Evolutionary conservation across 371 early-diverging fungal species (phyloP).

Genomic region (Gilbertella persicaria): DNA sequence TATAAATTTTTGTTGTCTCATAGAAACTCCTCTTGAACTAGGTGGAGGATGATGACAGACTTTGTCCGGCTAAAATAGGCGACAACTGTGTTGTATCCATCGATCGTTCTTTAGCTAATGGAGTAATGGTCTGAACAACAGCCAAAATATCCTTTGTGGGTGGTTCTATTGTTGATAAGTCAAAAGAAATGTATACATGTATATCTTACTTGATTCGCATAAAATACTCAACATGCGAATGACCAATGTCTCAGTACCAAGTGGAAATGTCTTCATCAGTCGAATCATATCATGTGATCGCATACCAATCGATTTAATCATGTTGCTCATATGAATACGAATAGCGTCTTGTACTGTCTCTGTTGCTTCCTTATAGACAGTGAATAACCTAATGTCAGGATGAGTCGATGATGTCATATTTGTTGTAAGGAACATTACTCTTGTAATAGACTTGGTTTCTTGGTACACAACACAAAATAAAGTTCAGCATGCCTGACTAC

Average conservation of each 20-base stretch:
- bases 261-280: conserved; percentile 68
- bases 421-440: conserved; percentile 30
- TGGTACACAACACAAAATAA: conserved; percentile 44
- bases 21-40: conserved; percentile 6
- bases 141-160: conserved; percentile 30
- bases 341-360: conserved; percentile 62
- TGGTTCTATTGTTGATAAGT: conserved; percentile 14
- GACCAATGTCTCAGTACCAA: conserved; percentile 74
- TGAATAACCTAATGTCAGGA: conserved; percentile 52
- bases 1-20: neutral
- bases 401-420: conserved; percentile 9
- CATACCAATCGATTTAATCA: conserved; percentile 74
- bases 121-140: conserved; percentile 9
- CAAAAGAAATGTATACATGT: neutral
- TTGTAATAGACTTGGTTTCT: conserved; percentile 39
- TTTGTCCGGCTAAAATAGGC: conserved; percentile 23
- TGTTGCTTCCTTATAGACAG: conserved; percentile 49
- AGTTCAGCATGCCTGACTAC: conserved; percentile 45
- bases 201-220: conserved; percentile 65
- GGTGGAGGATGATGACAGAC: too few species aligned
- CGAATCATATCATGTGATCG: conserved; percentile 63
- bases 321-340: conserved; percentile 65
- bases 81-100: conserved; percentile 16
- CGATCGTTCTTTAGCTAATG: conserved; percentile 20
- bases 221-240: conserved; percentile 72